Evolutionary conservation across 139 green algal genomes (phyloP).

Genomic region (Chloropicon primus): DNA sequence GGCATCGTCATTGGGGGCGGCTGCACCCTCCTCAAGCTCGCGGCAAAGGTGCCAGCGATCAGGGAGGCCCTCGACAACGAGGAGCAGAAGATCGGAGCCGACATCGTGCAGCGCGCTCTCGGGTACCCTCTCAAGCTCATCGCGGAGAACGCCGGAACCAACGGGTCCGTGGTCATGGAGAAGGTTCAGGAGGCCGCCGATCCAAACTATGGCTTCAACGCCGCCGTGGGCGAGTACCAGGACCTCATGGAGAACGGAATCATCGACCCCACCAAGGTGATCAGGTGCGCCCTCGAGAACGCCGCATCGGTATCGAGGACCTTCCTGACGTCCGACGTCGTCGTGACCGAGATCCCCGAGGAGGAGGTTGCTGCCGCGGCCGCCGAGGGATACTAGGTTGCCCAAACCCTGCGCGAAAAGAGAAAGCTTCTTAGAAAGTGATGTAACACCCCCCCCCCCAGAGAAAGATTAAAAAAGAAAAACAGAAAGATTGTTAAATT

Average conservation of each 20-base stretch:
- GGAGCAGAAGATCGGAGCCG: slow-evolving; percentile 89
- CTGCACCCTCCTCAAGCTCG: slow-evolving; percentile 91
- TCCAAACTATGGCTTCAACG: slow-evolving; percentile 75
- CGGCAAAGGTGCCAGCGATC: slow-evolving; percentile 23
- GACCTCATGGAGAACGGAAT: slow-evolving; percentile 93
- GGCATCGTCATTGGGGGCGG: slow-evolving; percentile 96
- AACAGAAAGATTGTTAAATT: too few relatives aligned
- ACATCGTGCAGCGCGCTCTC: slow-evolving; percentile 91
- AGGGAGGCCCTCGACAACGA: slow-evolving; percentile 56
- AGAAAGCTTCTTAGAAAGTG: too few relatives aligned
- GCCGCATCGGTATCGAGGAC: slow-evolving; percentile 86
- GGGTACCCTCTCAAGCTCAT: slow-evolving; percentile 86
- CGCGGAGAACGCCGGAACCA: slow-evolving; percentile 89
- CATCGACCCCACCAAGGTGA: slow-evolving; percentile 97
- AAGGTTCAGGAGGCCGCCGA: slow-evolving; percentile 39
- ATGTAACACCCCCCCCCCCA: too few relatives aligned
- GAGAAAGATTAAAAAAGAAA: too few relatives aligned
- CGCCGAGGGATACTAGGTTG: background rate
- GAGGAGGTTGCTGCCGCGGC: background rate
- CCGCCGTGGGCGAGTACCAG: slow-evolving; percentile 75
- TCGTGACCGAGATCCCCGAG: slow-evolving; percentile 77
- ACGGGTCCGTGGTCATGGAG: slow-evolving; percentile 91
- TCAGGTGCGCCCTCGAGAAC: slow-evolving; percentile 92
- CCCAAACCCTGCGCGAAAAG: too few relatives aligned
- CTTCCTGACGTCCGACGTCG: slow-evolving; percentile 90